Evolutionary conservation across 208 protist species (phyloP).

Genomic region (Acanthamoeba castellanii): DNA sequence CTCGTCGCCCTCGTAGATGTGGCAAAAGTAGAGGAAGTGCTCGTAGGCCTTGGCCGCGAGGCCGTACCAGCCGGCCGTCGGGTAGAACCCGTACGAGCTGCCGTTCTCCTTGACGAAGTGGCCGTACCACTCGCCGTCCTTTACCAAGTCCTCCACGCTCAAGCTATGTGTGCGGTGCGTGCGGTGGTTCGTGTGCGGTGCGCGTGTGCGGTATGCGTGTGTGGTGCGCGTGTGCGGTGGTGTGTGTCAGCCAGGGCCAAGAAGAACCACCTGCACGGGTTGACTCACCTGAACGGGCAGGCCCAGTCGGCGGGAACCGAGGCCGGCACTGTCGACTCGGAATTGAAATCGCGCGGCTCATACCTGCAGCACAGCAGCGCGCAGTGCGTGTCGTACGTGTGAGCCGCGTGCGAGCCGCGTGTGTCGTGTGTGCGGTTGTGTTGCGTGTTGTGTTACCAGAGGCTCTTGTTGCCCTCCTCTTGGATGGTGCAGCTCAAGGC

Average conservation of each 20-base stretch:
- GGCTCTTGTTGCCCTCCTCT: background rate
- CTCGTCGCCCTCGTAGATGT: background rate
- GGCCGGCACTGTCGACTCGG: too few relatives aligned
- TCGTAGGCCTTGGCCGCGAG: slow-evolving; percentile 19
- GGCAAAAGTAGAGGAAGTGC: slow-evolving; percentile 11
- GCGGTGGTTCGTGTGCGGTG: background rate
- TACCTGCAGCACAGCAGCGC: too few relatives aligned
- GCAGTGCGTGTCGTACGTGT: too few relatives aligned
- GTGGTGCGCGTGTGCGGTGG: background rate
- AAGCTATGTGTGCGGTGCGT: background rate
- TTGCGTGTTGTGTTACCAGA: background rate
- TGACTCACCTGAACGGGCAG: background rate
- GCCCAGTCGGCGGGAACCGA: background rate
- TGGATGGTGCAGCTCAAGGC: background rate
- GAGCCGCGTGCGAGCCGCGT: too few relatives aligned
- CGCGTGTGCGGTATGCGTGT: background rate
- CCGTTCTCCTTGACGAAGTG: background rate
- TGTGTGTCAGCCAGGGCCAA: background rate
- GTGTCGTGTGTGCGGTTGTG: background rate
- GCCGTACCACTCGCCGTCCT: background rate
- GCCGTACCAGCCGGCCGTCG: background rate
- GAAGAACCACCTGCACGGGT: background rate
- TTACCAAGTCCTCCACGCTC: background rate
- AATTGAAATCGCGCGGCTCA: too few relatives aligned
- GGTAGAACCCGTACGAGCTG: slow-evolving; percentile 13